Evolutionary conservation across 305 asterid genomes (phyloP), one percentile per base, ranked within the genome.

Genomic region (Stenogyne calaminthoides): DNA sequence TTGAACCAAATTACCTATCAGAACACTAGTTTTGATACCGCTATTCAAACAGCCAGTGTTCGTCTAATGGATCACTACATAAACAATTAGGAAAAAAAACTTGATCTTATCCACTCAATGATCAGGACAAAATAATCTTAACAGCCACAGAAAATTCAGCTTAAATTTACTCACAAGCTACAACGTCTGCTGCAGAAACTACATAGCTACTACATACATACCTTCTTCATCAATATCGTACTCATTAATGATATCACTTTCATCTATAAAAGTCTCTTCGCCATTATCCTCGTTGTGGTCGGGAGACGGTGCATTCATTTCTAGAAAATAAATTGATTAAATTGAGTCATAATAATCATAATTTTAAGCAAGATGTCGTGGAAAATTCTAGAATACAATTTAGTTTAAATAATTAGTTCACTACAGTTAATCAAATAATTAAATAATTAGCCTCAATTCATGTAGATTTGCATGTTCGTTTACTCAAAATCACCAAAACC

Each of bases 201-300:
- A 60, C 52, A 14, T 44, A 2, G 19, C 62, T 64, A 56, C 18
- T 27, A 14, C 61, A 71, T 49, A 18, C 7, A 40, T 71, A 88
- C 93, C 93, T 87, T 87, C 92, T 66, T 85, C 95, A 71, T 88
- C 95, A 65, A 88, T 71, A 7, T 81, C 83, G 36, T 81, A 81
- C 79, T 81, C 88, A 11, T 86, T 66, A 16, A 87, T 80, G 65
- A 86, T 86, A 81, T 88, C 91, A 22, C 9, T 75, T 67, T 83
- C 88, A 6, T 88, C 95, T 19, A 86, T 64, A 72, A 82, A 88
- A 34, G 69, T 73, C 65, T 76, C 86, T 18, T 79, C 86, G 0
- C 67, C 85, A 3, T 22, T 65, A 63, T 78, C 86, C 61, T 81
- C 86, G 1, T 72, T 64, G 34, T 77, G 46, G 32, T 61, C 65